Base-by-base conservation (phyloP, 352 stramenopile genomes). In the Globisporangium acanthophoron region DNA sequence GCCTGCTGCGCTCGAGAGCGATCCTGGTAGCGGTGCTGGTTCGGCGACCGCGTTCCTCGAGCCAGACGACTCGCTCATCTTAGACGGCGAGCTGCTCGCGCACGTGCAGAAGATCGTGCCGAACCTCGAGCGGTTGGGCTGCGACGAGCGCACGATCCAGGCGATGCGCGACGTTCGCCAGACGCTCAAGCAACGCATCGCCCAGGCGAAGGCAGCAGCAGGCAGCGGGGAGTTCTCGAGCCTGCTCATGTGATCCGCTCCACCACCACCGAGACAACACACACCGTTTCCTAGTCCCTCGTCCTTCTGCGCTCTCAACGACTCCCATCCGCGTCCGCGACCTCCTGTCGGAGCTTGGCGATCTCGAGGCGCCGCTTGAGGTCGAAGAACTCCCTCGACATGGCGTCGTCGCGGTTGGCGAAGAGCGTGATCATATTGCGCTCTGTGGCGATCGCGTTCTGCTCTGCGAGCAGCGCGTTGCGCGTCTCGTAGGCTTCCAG, bases 41-140 rank as follows among this genome's bases (percentile, higher is more conserved):
- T 41, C 35, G 12, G 16, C 41, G 9, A 20, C 16, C 41, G 18
- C n/a, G 2, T 29, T 29, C 18, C 47, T 33, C 27, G 12, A 8
- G 12, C 24, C 18, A 37, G 49, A 64, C n/a, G 51, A 44, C 37
- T 31, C 52, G 44, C 58, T 35, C 9, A 12, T 59, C 31, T 18
- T 45, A 3, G 58, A 64, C n/a, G 45, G 44, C 2, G 52, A 64
- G 35, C 46, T 64, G 35, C 58, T 64, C n/a, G 18, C 33, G 45
- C 58, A 64, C 45, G 45, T 64, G 20, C 58, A 64, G 52, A 58
- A 54, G 58, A 58, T 64, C 52, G 53, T 64, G n/a, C 58, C 58
- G 37, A 56, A 59, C 45, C 58, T 64, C 44, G 58, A 64, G 52
- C 58, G 58, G 8, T 43, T 64, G 2, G 58, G 58, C 16, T 64